Percentiles rank a stretch among this genome's conserved stretches.
Evolutionary conservation across 176 grass and related monocot genomes (phyloP).

Genomic region (Oryza glaberrima): DNA sequence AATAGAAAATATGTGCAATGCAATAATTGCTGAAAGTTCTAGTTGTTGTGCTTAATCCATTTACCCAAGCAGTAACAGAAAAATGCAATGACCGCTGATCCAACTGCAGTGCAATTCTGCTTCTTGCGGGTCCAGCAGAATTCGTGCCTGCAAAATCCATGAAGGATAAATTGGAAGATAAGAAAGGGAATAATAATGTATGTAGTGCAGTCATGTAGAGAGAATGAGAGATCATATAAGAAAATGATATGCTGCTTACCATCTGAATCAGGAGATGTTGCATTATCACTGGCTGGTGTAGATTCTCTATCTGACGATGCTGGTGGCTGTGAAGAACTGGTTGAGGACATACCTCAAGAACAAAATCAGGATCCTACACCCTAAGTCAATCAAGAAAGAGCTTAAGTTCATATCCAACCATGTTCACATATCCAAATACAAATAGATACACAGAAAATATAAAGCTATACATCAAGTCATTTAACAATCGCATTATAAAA

Average conservation of each 20-base stretch:
- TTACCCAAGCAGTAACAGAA: slow-evolving; percentile 93
- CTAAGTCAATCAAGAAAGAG: slow-evolving; percentile 29
- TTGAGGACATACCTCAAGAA: slow-evolving; percentile 69
- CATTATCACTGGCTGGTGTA: slow-evolving; percentile 57
- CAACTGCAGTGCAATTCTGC: slow-evolving; percentile 60
- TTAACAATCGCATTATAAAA: neutral
- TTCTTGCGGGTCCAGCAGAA: slow-evolving; percentile 48
- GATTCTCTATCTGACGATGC: slow-evolving; percentile 48
- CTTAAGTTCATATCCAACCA: slow-evolving; percentile 35
- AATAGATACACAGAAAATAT: slow-evolving; percentile 11
- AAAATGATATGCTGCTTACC: slow-evolving; percentile 16
- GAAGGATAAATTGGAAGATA: slow-evolving; percentile 26
- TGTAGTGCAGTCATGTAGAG: neutral
- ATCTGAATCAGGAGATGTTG: slow-evolving; percentile 72
- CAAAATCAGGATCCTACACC: slow-evolving; percentile 68
- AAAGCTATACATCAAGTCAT: neutral
- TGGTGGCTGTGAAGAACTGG: slow-evolving; percentile 56
- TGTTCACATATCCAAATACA: slow-evolving; percentile 19
- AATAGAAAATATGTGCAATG: slow-evolving; percentile 16
- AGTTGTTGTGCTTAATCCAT: slow-evolving; percentile 19
- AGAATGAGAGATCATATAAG: neutral
- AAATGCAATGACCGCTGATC: slow-evolving; percentile 84
- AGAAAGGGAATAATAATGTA: slow-evolving; percentile 5
- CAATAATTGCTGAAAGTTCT: slow-evolving; percentile 20
- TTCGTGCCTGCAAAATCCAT: slow-evolving; percentile 53